Conservation (phyloP, 2,329 filamentous ascomycete genomes). For the Penicillium frequentans region DNA sequence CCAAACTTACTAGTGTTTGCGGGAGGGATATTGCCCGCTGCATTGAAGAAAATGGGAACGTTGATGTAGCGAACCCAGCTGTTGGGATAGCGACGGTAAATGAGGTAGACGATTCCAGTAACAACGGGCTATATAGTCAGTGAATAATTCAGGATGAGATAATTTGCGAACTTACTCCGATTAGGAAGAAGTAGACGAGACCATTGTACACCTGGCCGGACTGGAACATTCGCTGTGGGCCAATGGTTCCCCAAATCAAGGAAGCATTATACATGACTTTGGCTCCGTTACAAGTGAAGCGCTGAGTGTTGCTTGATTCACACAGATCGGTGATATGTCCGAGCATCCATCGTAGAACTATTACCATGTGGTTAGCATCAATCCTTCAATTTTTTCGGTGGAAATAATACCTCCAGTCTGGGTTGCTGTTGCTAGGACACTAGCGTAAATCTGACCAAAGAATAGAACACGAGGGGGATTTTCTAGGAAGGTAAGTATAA, state of each 20-base stretch:
- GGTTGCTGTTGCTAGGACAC: constrained; percentile 52
- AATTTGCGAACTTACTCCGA: constrained; percentile 23
- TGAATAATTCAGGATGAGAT: not conserved
- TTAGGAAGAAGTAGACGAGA: constrained; percentile 34
- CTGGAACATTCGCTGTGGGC: constrained; percentile 69
- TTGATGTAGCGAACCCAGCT: constrained; percentile 65
- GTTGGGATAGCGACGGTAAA: constrained; percentile 62
- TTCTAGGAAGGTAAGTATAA: constrained; percentile 34
- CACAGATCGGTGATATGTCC: constrained; percentile 65
- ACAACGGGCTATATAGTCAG: constrained; percentile 24
- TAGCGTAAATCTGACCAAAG: constrained; percentile 52
- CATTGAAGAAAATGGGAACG: constrained; percentile 68
- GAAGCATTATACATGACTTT: constrained; percentile 68
- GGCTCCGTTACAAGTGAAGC: constrained; percentile 60
- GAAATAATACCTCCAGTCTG: constrained; percentile 39
- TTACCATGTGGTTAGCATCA: not conserved
- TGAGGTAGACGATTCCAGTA: constrained; percentile 28
- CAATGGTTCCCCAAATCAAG: constrained; percentile 72
- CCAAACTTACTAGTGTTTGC: constrained; percentile 68
- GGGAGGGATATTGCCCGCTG: constrained; percentile 63
- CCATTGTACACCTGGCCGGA: constrained; percentile 58
- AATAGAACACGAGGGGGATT: constrained; percentile 54
- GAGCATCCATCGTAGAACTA: constrained; percentile 48
- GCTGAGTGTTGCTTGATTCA: constrained; percentile 57
- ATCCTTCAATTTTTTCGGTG: not conserved